These are phyloP conservation scores for Penicillium expansum DNA, from an alignment of 2,329 filamentous ascomycete genomes.

Conservation along the genomic window DNA sequence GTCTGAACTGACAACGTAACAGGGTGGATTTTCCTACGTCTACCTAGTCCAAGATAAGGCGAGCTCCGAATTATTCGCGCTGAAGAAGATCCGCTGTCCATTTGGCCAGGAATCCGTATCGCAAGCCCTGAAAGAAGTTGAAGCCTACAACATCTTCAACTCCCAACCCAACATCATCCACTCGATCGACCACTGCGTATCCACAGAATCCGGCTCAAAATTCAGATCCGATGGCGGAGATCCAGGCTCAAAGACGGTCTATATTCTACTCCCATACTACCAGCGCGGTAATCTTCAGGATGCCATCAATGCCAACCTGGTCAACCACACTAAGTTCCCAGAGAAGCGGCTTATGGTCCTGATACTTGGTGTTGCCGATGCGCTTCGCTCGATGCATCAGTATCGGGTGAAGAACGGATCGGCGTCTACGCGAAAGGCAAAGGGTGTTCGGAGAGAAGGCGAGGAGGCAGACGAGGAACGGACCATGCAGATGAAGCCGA, in stretches of 20 bases:
- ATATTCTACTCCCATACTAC: slow-evolving; percentile 95
- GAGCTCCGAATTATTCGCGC: slow-evolving; percentile 79
- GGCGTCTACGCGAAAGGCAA: slow-evolving; percentile 54
- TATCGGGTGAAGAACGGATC: slow-evolving; percentile 65
- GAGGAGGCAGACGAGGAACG: slow-evolving; percentile 52
- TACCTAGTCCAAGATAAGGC: slow-evolving; percentile 94
- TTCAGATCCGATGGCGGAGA: slow-evolving; percentile 56
- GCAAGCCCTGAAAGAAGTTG: slow-evolving; percentile 93
- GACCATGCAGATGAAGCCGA: slow-evolving; percentile 38
- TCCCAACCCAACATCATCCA: slow-evolving; percentile 83
- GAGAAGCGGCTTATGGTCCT: slow-evolving; percentile 83
- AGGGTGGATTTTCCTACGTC: slow-evolving; percentile 98
- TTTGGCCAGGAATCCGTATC: slow-evolving; percentile 96
- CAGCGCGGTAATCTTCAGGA: slow-evolving; percentile 93
- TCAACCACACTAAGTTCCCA: slow-evolving; percentile 89
- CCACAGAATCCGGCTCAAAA: slow-evolving; percentile 62
- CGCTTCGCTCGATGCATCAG: slow-evolving; percentile 85
- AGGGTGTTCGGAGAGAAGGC: slow-evolving; percentile 55
- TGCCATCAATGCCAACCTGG: slow-evolving; percentile 96
- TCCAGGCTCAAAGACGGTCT: slow-evolving; percentile 82
- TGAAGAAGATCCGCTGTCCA: slow-evolving; percentile 98
- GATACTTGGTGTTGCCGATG: slow-evolving; percentile 88
- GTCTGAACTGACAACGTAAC: slow-evolving; percentile 9
- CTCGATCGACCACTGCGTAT: slow-evolving; percentile 76
- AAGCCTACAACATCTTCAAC: slow-evolving; percentile 88